Evolutionary conservation across 352 stramenopile genomes (phyloP).

Genomic region (Phytophthora capsici): DNA sequence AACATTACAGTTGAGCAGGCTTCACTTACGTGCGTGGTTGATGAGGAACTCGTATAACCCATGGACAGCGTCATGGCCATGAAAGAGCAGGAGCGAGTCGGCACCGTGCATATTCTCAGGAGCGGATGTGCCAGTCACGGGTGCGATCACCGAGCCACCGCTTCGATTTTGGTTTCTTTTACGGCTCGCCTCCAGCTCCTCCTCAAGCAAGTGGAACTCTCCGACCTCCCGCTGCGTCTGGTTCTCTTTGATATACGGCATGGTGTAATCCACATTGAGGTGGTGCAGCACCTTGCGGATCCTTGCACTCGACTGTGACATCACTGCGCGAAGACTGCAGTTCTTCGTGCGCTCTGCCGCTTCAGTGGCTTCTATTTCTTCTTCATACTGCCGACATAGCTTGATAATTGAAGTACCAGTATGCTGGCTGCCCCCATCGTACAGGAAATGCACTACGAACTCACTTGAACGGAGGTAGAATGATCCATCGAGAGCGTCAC

Average conservation of each 20-base stretch:
- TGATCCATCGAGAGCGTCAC: conserved; percentile 6
- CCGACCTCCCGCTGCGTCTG: conserved; percentile 48
- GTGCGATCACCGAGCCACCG: conserved; percentile 6
- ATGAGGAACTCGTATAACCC: conserved; percentile 81
- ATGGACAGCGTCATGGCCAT: conserved; percentile 67
- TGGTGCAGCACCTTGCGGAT: conserved; percentile 70
- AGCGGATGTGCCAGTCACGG: conserved; percentile 17
- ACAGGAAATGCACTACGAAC: conserved; percentile 68
- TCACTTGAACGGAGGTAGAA: conserved; percentile 76
- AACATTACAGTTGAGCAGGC: background rate
- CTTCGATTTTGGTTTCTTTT: conserved; percentile 28
- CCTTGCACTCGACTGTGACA: conserved; percentile 72
- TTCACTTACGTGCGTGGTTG: conserved; percentile 74
- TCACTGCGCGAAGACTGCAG: conserved; percentile 51
- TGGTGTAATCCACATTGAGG: conserved; percentile 61
- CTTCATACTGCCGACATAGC: conserved; percentile 44
- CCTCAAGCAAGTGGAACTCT: conserved; percentile 55
- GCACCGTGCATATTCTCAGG: conserved; percentile 54
- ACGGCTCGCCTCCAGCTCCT: conserved; percentile 42
- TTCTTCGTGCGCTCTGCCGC: conserved; percentile 5
- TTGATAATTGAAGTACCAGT: conserved; percentile 38
- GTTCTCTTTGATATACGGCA: conserved; percentile 60
- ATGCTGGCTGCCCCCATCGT: conserved; percentile 14
- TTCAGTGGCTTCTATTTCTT: conserved; percentile 6
- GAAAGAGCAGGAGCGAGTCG: conserved; percentile 72